Conservation (phyloP, 2,329 filamentous ascomycete species). For the Penicillium thymicola region DNA sequence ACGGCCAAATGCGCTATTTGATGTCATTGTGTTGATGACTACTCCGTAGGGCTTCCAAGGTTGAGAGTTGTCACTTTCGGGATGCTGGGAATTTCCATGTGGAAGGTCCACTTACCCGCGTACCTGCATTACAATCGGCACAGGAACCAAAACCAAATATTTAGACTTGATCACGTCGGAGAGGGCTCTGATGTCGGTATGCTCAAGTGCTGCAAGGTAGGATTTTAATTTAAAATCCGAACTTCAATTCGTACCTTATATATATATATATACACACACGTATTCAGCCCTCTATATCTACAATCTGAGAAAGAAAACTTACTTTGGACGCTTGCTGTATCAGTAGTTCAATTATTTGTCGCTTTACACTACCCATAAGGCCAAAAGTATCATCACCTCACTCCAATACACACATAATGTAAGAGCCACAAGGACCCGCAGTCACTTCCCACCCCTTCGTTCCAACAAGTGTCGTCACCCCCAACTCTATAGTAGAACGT, state of each 20-base stretch:
- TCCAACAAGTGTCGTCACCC: no score
- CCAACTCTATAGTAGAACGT: no score
- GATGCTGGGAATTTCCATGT: not conserved
- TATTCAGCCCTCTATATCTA: not conserved
- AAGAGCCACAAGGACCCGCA: not conserved
- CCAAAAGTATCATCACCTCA: not conserved
- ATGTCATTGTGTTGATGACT: not conserved
- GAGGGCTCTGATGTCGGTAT: no score
- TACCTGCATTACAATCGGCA: not conserved
- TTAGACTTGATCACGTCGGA: no score
- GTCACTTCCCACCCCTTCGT: not conserved
- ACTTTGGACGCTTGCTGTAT: not conserved
- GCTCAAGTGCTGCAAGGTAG: no score
- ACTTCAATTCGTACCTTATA: no score
- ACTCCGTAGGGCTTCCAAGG: not conserved
- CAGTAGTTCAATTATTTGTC: not conserved
- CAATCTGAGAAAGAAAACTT: not conserved
- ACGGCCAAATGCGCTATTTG: not conserved
- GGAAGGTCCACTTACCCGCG: not conserved
- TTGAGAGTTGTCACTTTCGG: not conserved
- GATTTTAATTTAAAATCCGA: no score
- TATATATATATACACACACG: no score
- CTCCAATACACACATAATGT: not conserved
- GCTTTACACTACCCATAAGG: not conserved
- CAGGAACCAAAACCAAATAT: not conserved